Evolutionary conservation across 768 basidiomycete genomes (phyloP), one percentile per base, ranked within the genome.

Genomic region (Mycena sanguinolenta): DNA sequence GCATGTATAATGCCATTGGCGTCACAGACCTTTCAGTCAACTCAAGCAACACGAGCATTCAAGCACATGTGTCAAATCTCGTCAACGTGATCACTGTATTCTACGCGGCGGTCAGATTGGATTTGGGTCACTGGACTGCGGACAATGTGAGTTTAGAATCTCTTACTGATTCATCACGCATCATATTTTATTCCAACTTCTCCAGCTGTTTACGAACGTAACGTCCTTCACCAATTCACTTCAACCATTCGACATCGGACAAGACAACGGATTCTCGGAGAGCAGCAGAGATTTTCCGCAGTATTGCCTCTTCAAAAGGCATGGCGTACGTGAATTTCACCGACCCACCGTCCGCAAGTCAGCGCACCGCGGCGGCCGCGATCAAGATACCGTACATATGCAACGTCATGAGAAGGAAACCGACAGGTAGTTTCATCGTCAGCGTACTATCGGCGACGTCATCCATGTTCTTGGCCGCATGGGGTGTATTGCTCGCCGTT

Each of bases 251-350:
- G n/a, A n/a, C n/a, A n/a, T n/a, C n/a, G n/a, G n/a, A n/a, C n/a
- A n/a, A n/a, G n/a, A n/a, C n/a, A n/a, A n/a, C n/a, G n/a, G n/a
- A 19, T 4, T 13, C 19, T 10, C 42, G 19, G 19, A 17, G 12
- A 19, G 4, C 25, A 12, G 34, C 16, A n/a, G n/a, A n/a, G n/a
- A 16, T 67, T 4, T 72, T 57, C 36, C 58, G 65, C 17, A 44
- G n/a, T 5, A 21, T 46, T 12, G 67, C 67, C 23, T 27, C 25
- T 25, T 54, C 67, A 2, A 50, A 62, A 28, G 66, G 66, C 42
- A 62, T 72, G 65, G 66, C 66, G 23, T 72, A 63, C 58, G 63
- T 44, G n/a, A 68, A 72, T 50, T n/a, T n/a, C n/a, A n/a, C n/a
- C n/a, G n/a, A n/a, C n/a, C n/a, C n/a, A n/a, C n/a, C n/a, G n/a